A percentile compares a stretch with the other conserved stretches of the same genome.
Conservation (phyloP, 2,329 filamentous ascomycete genomes). For the Nemania diffusa region DNA sequence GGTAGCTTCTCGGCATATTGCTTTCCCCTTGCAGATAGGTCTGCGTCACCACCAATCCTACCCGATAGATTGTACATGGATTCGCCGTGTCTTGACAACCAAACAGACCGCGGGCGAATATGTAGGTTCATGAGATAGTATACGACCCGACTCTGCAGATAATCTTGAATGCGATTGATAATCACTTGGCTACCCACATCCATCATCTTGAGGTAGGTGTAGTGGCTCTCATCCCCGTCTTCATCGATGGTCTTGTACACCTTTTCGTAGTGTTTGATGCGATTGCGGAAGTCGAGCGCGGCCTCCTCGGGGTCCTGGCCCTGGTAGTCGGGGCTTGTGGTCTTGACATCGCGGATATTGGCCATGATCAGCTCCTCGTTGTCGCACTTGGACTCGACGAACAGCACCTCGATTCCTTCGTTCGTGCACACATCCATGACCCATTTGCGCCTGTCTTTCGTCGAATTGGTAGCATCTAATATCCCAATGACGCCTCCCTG, state of each 20-base stretch:
- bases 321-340: slow-evolving; percentile 91
- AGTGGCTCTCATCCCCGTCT: slow-evolving; percentile 78
- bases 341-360: slow-evolving; percentile 98
- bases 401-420: slow-evolving; percentile 87
- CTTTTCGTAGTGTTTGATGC: slow-evolving; percentile 97
- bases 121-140: slow-evolving; percentile 99
- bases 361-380: slow-evolving; percentile 96
- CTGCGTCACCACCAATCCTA: slow-evolving; percentile 91
- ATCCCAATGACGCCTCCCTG: slow-evolving; percentile 87
- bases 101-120: slow-evolving; percentile 95
- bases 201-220: slow-evolving; percentile 97
- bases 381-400: slow-evolving; percentile 97
- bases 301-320: slow-evolving; percentile 94
- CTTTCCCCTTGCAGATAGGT: slow-evolving; percentile 86
- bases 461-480: slow-evolving; percentile 96
- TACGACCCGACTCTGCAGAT: slow-evolving; percentile 93
- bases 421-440: slow-evolving; percentile 81
- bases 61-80: slow-evolving; percentile 91
- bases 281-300: slow-evolving; percentile 89
- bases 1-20: slow-evolving; percentile 88
- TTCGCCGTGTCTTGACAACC: slow-evolving; percentile 95
- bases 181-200: slow-evolving; percentile 95
- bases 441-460: slow-evolving; percentile 89
- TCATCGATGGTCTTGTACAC: slow-evolving; percentile 94
- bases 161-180: slow-evolving; percentile 97